Percentiles rank a stretch among this genome's conserved stretches.
phyloP scores from a whole-genome alignment of 2,329 filamentous ascomycete species.

The Biscogniauxia mediterranea region DNA sequence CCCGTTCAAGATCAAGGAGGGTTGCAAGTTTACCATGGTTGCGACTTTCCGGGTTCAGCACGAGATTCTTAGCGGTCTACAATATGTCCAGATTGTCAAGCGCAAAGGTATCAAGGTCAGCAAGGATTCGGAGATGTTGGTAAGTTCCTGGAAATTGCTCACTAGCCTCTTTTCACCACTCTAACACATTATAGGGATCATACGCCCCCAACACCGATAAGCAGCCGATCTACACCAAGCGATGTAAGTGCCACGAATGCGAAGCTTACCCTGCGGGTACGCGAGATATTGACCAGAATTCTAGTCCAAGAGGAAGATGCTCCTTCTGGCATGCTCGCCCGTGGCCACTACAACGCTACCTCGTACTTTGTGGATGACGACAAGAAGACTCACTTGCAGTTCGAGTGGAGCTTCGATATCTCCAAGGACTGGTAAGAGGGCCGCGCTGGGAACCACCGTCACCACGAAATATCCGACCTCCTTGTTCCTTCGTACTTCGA shows the following conservation, averaged over 20 bases:
- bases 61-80: constrained; percentile 89
- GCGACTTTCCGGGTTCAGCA: constrained; percentile 94
- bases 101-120: constrained; percentile 80
- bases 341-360: constrained; percentile 84
- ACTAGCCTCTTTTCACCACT: constrained; percentile 1
- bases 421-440: constrained; percentile 81
- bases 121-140: constrained; percentile 98
- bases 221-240: constrained; percentile 83
- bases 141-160: constrained; percentile 43
- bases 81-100: constrained; percentile 94
- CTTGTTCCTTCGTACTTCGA: not conserved
- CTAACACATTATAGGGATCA: constrained; percentile 63
- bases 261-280: not conserved
- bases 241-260: constrained; percentile 63
- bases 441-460: too few species aligned
- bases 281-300: constrained; percentile 6
- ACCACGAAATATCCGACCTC: not conserved
- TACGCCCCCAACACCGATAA: constrained; percentile 91
- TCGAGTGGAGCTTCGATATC: constrained; percentile 96
- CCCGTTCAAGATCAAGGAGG: constrained; percentile 98
- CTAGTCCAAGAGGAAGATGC: constrained; percentile 91
- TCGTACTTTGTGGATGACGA: constrained; percentile 96
- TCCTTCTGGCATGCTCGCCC: constrained; percentile 83
- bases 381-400: constrained; percentile 82
- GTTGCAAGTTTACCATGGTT: constrained; percentile 89